A percentile compares a stretch with the other conserved stretches of the same genome.
phyloP scores from a whole-genome alignment of 2,329 filamentous ascomycete species.

The Polychaeton citri region DNA sequence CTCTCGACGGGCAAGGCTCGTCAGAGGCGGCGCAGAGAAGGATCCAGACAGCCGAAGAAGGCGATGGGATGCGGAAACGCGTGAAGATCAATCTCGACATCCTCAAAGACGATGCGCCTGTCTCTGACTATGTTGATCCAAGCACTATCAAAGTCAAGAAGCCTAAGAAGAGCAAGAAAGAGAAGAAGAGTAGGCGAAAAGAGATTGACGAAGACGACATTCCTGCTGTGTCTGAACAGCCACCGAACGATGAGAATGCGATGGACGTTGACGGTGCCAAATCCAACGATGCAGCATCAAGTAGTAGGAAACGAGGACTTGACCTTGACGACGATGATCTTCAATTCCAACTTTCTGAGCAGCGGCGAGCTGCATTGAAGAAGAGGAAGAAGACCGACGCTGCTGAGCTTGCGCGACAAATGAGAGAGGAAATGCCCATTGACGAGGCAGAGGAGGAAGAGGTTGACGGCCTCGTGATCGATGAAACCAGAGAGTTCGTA shows the following conservation, averaged over 20 bases:
- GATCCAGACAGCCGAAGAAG: constrained; percentile 19
- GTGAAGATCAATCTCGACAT: constrained; percentile 69
- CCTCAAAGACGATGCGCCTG: constrained; percentile 46
- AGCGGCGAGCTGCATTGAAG: constrained; percentile 72
- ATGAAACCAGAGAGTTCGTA: constrained; percentile 91
- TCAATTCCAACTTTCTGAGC: constrained; percentile 71
- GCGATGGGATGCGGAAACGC: constrained; percentile 45
- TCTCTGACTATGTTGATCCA: constrained; percentile 78
- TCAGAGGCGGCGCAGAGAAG: constrained; percentile 45
- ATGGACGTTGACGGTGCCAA: constrained; percentile 61
- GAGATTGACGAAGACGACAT: constrained; percentile 47
- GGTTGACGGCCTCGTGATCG: constrained; percentile 67
- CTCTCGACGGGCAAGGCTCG: constrained; percentile 64
- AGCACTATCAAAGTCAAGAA: constrained; percentile 89
- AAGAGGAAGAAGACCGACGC: constrained; percentile 79
- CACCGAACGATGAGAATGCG: constrained; percentile 29
- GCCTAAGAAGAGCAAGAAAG: constrained; percentile 57
- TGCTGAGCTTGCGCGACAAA: constrained; percentile 72
- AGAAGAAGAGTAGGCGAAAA: constrained; percentile 47
- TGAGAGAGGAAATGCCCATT: constrained; percentile 55
- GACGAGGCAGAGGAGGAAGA: constrained; percentile 43
- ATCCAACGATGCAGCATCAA: constrained; percentile 13
- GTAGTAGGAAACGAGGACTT: constrained; percentile 48
- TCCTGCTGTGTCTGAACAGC: constrained; percentile 13
- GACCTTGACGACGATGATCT: constrained; percentile 84